Base-by-base conservation (phyloP, 768 basidiomycete genomes). In the Ramaria rubella region DNA sequence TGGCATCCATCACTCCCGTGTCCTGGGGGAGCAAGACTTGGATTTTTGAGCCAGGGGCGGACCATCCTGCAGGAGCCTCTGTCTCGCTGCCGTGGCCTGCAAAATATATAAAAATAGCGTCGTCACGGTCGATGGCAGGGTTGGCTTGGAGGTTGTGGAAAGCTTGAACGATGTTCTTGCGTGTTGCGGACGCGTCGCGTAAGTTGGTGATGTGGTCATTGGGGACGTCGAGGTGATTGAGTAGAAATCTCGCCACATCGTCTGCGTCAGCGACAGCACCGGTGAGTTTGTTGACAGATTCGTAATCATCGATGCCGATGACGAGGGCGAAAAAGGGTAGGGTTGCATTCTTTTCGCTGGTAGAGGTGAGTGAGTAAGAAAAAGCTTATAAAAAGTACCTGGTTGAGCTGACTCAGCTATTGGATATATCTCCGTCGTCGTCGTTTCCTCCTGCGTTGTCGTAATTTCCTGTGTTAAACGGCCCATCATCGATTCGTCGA, bases 41-140 rank as follows among this genome's bases (percentile, higher is more conserved):
- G 55, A 71, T 73, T 36, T 64, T 63, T 15, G 58, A 62, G 30
- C 62, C 69, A 40, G 40, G 11, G n/a, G 40, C 23, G 7, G 58
- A 52, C 73, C 69, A 69, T 0, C 55, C 60, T 2, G 19, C 2
- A 0, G 76, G 77, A 43, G 68, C 70, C 1, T 62, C 44, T 17
- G 65, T 61, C 31, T 71, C 63, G 5, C 70, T 67, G n/a, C 77
- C 77, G 50, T 78, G 77, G 12, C 76, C 77, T 23, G 77, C 70
- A 48, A 69, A 79, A 58, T 71, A 78, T 36, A 77, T 72, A 40
- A 77, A 52, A 33, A 77, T 72, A 6, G 71, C 66, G 48, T 69
- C 68, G 23, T 52, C 51, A 12, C 38, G 14, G 5, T 58, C 9
- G 19, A 61, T 62, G 17, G 31, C 29, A 8, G 68, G 63, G 21